These are phyloP conservation scores for Ajuga chamaepitys DNA, from an alignment of 257 asterid genomes.

Conservation along the genomic window DNA sequence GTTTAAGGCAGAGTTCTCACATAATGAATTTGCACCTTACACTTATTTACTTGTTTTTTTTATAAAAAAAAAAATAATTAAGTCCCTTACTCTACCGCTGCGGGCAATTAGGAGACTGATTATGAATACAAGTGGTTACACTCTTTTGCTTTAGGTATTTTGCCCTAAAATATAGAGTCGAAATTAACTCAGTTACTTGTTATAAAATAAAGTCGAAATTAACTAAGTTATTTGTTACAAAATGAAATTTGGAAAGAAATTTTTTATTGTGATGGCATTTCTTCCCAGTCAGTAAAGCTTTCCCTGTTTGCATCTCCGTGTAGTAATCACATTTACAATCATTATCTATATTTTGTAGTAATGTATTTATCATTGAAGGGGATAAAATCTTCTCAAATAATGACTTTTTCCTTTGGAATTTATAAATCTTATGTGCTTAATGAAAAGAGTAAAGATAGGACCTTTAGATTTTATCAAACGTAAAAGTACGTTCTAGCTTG, in stretches of 20 bases:
- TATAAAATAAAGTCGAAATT: too few relatives aligned
- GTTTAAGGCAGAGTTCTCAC: slow-evolving; percentile 90
- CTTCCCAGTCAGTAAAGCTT: background rate
- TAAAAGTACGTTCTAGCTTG: too few relatives aligned
- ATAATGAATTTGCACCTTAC: too few relatives aligned
- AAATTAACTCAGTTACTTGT: background rate
- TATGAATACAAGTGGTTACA: background rate
- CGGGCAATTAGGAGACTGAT: too few relatives aligned
- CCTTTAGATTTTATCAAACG: too few relatives aligned
- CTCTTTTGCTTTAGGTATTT: background rate
- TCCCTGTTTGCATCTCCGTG: background rate
- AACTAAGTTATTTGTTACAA: too few relatives aligned
- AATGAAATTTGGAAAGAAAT: too few relatives aligned
- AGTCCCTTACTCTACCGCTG: too few relatives aligned
- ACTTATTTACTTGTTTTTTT: too few relatives aligned
- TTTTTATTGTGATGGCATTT: background rate
- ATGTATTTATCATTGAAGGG: background rate
- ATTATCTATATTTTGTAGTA: background rate
- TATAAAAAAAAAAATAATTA: too few relatives aligned
- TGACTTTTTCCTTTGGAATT: background rate
- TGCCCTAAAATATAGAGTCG: background rate
- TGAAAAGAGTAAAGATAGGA: too few relatives aligned
- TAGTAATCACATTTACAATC: background rate
- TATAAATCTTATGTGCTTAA: background rate
- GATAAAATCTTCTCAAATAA: background rate